Conservation (phyloP, 257 asterid species). For the Solanum clarkiae region DNA sequence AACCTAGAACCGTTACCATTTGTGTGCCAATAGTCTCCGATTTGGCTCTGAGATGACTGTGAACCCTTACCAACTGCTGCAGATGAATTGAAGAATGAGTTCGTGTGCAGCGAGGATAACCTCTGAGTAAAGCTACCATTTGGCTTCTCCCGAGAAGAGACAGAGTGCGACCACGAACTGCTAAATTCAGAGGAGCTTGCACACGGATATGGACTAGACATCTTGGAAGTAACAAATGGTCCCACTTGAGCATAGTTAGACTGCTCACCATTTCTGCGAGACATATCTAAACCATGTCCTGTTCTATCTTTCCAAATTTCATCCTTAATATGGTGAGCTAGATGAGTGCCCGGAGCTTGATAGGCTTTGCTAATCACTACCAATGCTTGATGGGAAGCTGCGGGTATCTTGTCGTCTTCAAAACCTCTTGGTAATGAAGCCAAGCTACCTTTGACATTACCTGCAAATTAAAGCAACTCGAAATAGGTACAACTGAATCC, state of each 20-base stretch:
- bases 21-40: conserved; percentile 42
- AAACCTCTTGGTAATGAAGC: conserved; percentile 21
- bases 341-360: conserved; percentile 25
- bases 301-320: conserved; percentile 36
- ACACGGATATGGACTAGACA: conserved; percentile 31
- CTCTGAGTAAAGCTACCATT: conserved; percentile 38
- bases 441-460: conserved; percentile 27
- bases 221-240: conserved; percentile 31
- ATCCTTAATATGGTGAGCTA: conserved; percentile 30
- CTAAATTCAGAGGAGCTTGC: conserved; percentile 24
- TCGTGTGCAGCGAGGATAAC: conserved; percentile 17
- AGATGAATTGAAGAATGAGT: conserved; percentile 34
- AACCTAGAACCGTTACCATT: conserved; percentile 21
- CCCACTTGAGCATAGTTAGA: conserved; percentile 25
- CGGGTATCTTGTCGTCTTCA: conserved; percentile 29
- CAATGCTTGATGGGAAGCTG: conserved; percentile 25
- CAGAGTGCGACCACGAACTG: conserved; percentile 40
- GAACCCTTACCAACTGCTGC: conserved; percentile 23
- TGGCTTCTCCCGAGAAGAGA: conserved; percentile 56
- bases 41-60: conserved; percentile 21
- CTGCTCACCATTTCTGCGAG: conserved; percentile 21
- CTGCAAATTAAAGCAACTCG: conserved; percentile 28
- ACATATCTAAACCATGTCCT: conserved; percentile 21
- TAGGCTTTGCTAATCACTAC: conserved; percentile 26
- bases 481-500: background rate